Evolutionary conservation across 768 basidiomycete genomes (phyloP).

Genomic region (Pholiota conissans): DNA sequence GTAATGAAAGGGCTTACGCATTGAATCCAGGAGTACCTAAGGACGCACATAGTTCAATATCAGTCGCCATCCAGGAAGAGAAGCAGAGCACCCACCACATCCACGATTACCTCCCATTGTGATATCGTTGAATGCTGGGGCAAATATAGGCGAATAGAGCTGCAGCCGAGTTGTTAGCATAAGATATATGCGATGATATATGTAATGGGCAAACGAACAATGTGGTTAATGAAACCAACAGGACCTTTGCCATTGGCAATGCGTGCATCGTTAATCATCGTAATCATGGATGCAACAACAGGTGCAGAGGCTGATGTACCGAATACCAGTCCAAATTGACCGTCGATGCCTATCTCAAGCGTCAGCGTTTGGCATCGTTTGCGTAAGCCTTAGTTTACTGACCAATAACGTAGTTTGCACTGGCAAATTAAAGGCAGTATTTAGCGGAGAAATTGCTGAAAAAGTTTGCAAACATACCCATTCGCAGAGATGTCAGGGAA

Average conservation of each 20-base stretch:
- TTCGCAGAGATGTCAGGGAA: constrained; percentile 54
- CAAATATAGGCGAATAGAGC: constrained; percentile 20
- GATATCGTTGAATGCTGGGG: constrained; percentile 24
- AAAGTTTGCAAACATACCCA: constrained; percentile 25
- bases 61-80: background rate
- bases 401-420: constrained; percentile 43
- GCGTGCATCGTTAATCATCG: constrained; percentile 54
- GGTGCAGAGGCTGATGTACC: constrained; percentile 47
- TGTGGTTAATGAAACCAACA: constrained; percentile 51
- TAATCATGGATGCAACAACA: constrained; percentile 41
- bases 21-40: constrained; percentile 34
- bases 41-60: background rate
- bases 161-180: constrained; percentile 4
- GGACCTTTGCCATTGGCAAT: constrained; percentile 39
- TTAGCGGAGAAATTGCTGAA: background rate
- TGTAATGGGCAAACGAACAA: constrained; percentile 28
- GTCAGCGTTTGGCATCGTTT: background rate
- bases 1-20: constrained; percentile 26
- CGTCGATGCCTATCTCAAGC: constrained; percentile 31
- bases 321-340: constrained; percentile 30
- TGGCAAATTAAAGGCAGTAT: constrained; percentile 6
- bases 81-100: constrained; percentile 12
- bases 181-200: background rate
- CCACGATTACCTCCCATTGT: constrained; percentile 23
- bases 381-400: background rate